Conservation (phyloP, 1,284 basidiomycete genomes). For the Apiotrichum akiyoshidainum region DNA sequence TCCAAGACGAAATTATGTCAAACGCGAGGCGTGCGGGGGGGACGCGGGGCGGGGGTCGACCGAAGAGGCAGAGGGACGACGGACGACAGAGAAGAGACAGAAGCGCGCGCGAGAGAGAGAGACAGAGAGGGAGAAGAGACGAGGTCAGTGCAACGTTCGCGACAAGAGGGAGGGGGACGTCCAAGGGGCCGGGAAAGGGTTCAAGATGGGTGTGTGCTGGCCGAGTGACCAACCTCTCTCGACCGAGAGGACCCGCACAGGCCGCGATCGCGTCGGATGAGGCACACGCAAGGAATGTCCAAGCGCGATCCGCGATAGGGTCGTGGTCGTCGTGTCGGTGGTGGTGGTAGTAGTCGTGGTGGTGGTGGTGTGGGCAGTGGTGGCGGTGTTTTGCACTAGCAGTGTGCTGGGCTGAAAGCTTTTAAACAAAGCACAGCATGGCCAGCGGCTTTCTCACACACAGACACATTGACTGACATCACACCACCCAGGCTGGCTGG, state of each 20-base stretch:
- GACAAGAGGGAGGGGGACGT: background rate
- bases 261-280: background rate
- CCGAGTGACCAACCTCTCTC: background rate
- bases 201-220: background rate
- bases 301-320: background rate
- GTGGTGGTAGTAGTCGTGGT: too few species aligned
- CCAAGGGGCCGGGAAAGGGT: background rate
- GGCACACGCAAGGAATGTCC: background rate
- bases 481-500: too few species aligned
- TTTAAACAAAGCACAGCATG: too few species aligned
- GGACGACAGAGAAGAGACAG: background rate
- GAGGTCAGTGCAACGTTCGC: background rate
- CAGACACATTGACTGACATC: too few species aligned
- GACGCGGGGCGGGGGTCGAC: background rate
- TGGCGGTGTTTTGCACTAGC: too few species aligned
- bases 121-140: background rate
- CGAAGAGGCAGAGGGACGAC: background rate
- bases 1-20: background rate
- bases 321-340: too few species aligned
- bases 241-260: background rate
- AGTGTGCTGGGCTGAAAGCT: too few species aligned
- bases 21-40: background rate
- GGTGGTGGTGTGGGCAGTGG: too few species aligned
- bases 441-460: too few species aligned
- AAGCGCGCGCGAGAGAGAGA: background rate